These are phyloP conservation scores for Scutellospora calospora DNA, from an alignment of 371 early-diverging fungal genomes.

Conservation along the genomic window DNA sequence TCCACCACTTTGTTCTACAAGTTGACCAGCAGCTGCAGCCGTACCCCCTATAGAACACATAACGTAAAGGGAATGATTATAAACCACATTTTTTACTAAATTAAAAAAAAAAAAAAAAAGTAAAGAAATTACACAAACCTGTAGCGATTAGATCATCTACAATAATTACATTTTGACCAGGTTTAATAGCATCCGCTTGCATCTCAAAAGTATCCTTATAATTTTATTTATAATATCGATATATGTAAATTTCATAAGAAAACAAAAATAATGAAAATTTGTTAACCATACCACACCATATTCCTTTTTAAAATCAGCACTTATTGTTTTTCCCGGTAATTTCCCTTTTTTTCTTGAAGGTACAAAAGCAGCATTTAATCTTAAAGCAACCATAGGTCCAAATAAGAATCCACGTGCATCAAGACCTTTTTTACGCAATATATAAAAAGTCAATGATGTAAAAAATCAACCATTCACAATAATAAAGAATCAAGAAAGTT, in stretches of 20 bases:
- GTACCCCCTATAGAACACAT: slow-evolving; percentile 45
- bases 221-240: not conserved
- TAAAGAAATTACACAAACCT: slow-evolving; percentile 65
- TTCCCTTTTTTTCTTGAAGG: slow-evolving; percentile 97
- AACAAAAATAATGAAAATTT: not conserved
- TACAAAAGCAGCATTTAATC: slow-evolving; percentile 91
- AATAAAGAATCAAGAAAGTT: not conserved
- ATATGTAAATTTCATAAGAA: not conserved
- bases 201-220: slow-evolving; percentile 91
- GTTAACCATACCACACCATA: slow-evolving; percentile 82
- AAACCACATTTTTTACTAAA: not conserved
- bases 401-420: slow-evolving; percentile 94
- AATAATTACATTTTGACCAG: slow-evolving; percentile 87
- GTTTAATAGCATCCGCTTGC: slow-evolving; percentile 81
- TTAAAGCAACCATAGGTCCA: slow-evolving; percentile 89
- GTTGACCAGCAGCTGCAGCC: slow-evolving; percentile 63
- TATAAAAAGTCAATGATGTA: too few relatives aligned
- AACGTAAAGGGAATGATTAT: not conserved
- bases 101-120: not conserved
- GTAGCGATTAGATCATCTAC: slow-evolving; percentile 98
- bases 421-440: slow-evolving; percentile 59
- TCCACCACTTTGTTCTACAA: slow-evolving; percentile 82
- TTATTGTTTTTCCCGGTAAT: slow-evolving; percentile 83
- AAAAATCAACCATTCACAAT: not conserved
- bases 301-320: slow-evolving; percentile 89